A percentile compares a stretch with the other conserved stretches of the same genome.
Evolutionary conservation across 148 eudicot species (phyloP).

Genomic region (Cornus suecica): DNA sequence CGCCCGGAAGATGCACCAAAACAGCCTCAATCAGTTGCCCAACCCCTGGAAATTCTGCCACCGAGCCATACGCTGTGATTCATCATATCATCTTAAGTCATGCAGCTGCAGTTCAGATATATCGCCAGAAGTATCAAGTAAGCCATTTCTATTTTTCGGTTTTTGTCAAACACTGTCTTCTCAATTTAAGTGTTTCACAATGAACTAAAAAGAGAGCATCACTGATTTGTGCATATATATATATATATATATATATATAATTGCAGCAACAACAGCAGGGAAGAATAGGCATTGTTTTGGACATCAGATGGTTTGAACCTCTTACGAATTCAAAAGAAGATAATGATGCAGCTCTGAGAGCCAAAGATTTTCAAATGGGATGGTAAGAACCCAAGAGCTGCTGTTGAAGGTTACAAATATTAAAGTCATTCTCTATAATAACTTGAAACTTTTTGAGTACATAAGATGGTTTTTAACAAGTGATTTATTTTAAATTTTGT

Average conservation of each 20-base stretch:
- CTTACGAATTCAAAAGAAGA: constrained; percentile 68
- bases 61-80: constrained; percentile 73
- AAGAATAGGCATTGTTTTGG: constrained; percentile 79
- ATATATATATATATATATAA: neutral
- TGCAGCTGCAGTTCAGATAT: constrained; percentile 90
- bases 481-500: neutral
- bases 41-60: constrained; percentile 76
- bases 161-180: no score
- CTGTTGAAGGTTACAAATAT: no score
- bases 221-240: no score
- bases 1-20: constrained; percentile 87
- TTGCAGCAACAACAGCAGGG: constrained; percentile 75
- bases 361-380: constrained; percentile 92
- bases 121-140: constrained; percentile 73
- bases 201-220: no score
- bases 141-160: constrained; percentile 1
- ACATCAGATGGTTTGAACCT: constrained; percentile 96
- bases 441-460: no score
- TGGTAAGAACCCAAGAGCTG: constrained; percentile 42
- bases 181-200: neutral
- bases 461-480: no score
- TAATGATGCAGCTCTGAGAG: constrained; percentile 87
- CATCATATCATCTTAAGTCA: constrained; percentile 78
- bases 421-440: no score
- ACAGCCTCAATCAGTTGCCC: constrained; percentile 76